Evolutionary conservation across 805 yeast species (phyloP).

Genomic region (Candida xiaguanensis): DNA sequence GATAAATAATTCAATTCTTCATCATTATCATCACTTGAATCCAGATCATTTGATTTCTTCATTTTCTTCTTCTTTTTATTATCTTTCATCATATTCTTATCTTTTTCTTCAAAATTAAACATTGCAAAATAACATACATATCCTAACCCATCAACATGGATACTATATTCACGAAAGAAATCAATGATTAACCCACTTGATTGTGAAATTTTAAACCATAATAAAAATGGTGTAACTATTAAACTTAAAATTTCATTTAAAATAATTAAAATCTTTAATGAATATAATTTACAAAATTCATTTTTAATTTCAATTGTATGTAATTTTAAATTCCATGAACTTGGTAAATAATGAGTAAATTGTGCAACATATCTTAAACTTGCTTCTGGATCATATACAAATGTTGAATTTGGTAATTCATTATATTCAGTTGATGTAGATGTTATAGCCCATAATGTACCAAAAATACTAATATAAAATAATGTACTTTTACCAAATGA

Average conservation of each 20-base stretch:
- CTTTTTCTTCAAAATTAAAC: constrained; percentile 72
- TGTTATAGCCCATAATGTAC: constrained; percentile 83
- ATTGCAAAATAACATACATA: constrained; percentile 92
- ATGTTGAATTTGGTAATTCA: constrained; percentile 16
- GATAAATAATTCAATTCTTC: constrained; percentile 11
- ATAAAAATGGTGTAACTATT: constrained; percentile 80
- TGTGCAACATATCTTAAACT: constrained; percentile 76
- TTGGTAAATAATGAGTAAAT: constrained; percentile 88
- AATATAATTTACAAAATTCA: constrained; percentile 78
- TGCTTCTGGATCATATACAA: constrained; percentile 90
- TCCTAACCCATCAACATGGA: constrained; percentile 92
- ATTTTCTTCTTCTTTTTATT: constrained; percentile 17
- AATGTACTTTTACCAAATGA: constrained; percentile 76
- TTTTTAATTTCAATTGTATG: constrained; percentile 82
- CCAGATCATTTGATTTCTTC: constrained; percentile 15
- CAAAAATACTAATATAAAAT: constrained; percentile 84
- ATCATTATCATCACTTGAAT: constrained; percentile 14
- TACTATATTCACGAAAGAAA: constrained; percentile 84
- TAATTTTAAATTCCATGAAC: constrained; percentile 77
- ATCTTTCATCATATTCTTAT: constrained; percentile 40
- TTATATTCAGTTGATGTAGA: constrained; percentile 31
- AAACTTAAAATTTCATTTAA: constrained; percentile 78
- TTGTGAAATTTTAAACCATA: constrained; percentile 78
- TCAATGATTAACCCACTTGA: constrained; percentile 77
- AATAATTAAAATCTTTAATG: constrained; percentile 66